Conservation (phyloP, 2,329 filamentous ascomycete species). For the Didymella sp. region DNA sequence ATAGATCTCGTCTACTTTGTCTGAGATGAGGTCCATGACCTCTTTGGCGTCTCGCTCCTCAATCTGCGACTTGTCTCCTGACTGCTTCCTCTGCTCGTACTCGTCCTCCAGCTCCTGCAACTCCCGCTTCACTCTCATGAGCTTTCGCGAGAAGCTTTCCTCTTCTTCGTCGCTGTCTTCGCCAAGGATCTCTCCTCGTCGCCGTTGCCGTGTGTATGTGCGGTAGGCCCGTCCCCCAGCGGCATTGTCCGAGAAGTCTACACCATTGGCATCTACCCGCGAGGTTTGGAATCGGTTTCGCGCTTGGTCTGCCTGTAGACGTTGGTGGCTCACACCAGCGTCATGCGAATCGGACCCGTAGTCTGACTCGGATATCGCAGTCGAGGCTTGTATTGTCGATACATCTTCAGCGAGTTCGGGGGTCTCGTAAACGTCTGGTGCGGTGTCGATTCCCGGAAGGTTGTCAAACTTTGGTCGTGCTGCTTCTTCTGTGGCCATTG, state of each 20-base stretch:
- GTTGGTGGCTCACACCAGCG: slow-evolving; percentile 72
- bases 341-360: slow-evolving; percentile 56
- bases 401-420: slow-evolving; percentile 90
- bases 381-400: slow-evolving; percentile 72
- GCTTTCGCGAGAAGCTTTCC: slow-evolving; percentile 77
- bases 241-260: slow-evolving; percentile 90
- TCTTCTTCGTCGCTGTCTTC: slow-evolving; percentile 73
- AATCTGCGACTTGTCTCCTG: slow-evolving; percentile 51
- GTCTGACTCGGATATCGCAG: slow-evolving; percentile 54
- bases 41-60: slow-evolving; percentile 58
- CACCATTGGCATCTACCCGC: slow-evolving; percentile 76
- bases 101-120: slow-evolving; percentile 70
- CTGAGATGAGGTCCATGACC: slow-evolving; percentile 70
- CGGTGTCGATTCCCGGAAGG: slow-evolving; percentile 68
- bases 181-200: slow-evolving; percentile 69
- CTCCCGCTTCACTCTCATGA: slow-evolving; percentile 83
- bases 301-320: slow-evolving; percentile 78
- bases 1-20: slow-evolving; percentile 71
- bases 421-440: slow-evolving; percentile 96
- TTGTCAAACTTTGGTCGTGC: slow-evolving; percentile 58
- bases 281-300: slow-evolving; percentile 79
- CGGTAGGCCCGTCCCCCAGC: slow-evolving; percentile 81
- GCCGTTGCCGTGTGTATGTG: slow-evolving; percentile 70
- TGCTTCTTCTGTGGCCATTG: slow-evolving; percentile 43
- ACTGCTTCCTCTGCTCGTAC: slow-evolving; percentile 60